A percentile compares a stretch with the other conserved stretches of the same genome.
These are phyloP conservation scores for Auricularia cornea DNA, from an alignment of 768 basidiomycete species.

Conservation along the genomic window DNA sequence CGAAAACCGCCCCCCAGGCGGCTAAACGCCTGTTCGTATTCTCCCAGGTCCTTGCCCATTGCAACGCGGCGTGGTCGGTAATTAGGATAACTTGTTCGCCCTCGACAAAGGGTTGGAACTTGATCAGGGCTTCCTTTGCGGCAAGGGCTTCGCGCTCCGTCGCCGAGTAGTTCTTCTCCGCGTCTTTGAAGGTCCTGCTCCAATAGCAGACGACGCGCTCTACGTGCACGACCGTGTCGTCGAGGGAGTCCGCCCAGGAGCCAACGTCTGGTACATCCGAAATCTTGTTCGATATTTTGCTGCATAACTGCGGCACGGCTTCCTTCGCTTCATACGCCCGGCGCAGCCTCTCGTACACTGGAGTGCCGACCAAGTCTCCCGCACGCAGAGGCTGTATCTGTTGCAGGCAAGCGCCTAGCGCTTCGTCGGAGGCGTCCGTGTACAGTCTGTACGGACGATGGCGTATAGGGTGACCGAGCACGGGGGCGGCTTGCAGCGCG, in stretches of 20 bases:
- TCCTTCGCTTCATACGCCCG: too few relatives aligned
- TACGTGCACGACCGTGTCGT: too few relatives aligned
- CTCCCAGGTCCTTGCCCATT: constrained; percentile 30
- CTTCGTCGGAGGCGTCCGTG: constrained; percentile 8
- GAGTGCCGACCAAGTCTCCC: constrained; percentile 16
- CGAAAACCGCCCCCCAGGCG: constrained; percentile 28
- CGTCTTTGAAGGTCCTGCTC: too few relatives aligned
- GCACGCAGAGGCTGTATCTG: constrained; percentile 18
- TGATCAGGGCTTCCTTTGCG: constrained; percentile 29
- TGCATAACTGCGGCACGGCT: too few relatives aligned
- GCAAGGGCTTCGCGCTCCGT: constrained; percentile 34
- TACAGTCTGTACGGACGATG: constrained; percentile 19
- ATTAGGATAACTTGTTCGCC: constrained; percentile 22
- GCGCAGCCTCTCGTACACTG: constrained; percentile 17
- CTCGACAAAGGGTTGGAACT: constrained; percentile 30
- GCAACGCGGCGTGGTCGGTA: constrained; percentile 22
- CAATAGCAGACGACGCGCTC: too few relatives aligned
- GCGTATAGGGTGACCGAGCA: constrained; percentile 13
- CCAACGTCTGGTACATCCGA: too few relatives aligned
- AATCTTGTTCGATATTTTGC: too few relatives aligned
- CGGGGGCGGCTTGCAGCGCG: constrained; percentile 23
- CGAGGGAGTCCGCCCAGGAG: too few relatives aligned
- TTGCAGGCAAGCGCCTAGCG: constrained; percentile 14
- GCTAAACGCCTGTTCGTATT: constrained; percentile 29
- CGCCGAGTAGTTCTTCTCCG: neutral